Evolutionary conservation across 176 grass and related monocot genomes (phyloP), one percentile per base, ranked within the genome.

Genomic region (Zea luxurians): DNA sequence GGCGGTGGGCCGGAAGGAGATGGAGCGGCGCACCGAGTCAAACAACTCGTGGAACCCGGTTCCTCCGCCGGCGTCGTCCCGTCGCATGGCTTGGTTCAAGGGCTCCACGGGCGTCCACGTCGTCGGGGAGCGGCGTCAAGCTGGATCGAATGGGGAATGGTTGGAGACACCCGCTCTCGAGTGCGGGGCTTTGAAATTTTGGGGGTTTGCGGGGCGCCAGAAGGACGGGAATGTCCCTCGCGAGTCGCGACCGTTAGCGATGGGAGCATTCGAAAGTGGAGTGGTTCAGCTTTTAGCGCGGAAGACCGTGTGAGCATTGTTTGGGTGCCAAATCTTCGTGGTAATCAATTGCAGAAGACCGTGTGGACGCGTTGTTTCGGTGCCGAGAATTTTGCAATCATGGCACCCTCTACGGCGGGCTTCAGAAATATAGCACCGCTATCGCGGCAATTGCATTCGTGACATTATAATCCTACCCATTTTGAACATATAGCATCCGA

Each of bases 1-100:
- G 36, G 60, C 87, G 36, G 60, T 83, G 62, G 92, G 57, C 45
- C 86, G 87, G 69, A 92, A 94, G 71, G 72, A 80, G 41, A 99
- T 79, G 66, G 96, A 99, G 48, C 89, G 79, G 67, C 96, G 85
- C 61, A 99, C 96, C 50, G 92, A 99, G 83, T 93, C 88, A 71
- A 99, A 99, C 35, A 99, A 76, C 4, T 92, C 96, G 75, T 92
- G 86, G 87, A 99, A 78, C 34, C 79, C 83, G 15, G 79, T 68
- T 1, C 72, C 86, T 10, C 86, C 92, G 11, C 77, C 69, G 37
- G 80, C 57, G 44, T 93, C 85, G 61, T 90, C 90, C 67, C 83
- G 76, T 38, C 91, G 88, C 90, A 92, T 92, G 76, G 66, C 40
- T 70, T 27, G 8, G 20, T 12, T 42, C 13, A 76, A 76, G 74